Evolutionary conservation across 768 basidiomycete species (phyloP).

Genomic region (Butyriboletus loyo): DNA sequence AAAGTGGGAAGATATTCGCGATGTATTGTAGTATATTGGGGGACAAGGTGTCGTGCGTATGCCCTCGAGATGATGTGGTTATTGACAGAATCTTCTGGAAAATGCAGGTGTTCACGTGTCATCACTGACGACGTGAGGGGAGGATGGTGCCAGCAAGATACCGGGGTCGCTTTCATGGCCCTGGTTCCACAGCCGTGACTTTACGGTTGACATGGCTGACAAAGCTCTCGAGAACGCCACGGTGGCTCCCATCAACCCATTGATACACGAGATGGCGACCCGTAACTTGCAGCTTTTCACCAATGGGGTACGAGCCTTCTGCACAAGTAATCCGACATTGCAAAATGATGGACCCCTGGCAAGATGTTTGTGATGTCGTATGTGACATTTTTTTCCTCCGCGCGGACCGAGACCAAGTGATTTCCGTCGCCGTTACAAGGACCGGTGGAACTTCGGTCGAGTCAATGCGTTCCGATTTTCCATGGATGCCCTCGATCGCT

Average conservation of each 20-base stretch:
- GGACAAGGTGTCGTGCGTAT: not conserved
- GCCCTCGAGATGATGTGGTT: not conserved
- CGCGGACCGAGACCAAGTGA: conserved; percentile 71
- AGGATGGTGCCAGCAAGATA: too few species aligned
- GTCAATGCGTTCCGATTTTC: not conserved
- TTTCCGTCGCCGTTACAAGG: conserved; percentile 30
- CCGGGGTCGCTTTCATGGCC: not conserved
- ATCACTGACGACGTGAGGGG: not conserved
- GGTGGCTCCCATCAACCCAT: conserved; percentile 62
- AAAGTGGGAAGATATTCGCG: too few species aligned
- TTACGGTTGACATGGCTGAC: conserved; percentile 61
- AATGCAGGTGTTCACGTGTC: not conserved
- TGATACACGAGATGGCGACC: conserved; percentile 38
- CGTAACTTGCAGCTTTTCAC: conserved; percentile 6
- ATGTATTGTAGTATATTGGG: not conserved
- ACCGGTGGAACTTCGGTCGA: conserved; percentile 8
- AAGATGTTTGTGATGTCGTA: not conserved
- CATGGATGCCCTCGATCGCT: conserved; percentile 30
- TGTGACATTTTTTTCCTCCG: conserved; percentile 43
- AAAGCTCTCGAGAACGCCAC: conserved; percentile 63
- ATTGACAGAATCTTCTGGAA: not conserved
- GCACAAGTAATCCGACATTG: conserved; percentile 26
- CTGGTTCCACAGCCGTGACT: conserved; percentile 18
- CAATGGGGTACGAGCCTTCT: conserved; percentile 10
- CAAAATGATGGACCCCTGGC: conserved; percentile 11